Base-by-base conservation (phyloP, 2,329 filamentous ascomycete genomes). In the Herpomyces periplanetae region DNA sequence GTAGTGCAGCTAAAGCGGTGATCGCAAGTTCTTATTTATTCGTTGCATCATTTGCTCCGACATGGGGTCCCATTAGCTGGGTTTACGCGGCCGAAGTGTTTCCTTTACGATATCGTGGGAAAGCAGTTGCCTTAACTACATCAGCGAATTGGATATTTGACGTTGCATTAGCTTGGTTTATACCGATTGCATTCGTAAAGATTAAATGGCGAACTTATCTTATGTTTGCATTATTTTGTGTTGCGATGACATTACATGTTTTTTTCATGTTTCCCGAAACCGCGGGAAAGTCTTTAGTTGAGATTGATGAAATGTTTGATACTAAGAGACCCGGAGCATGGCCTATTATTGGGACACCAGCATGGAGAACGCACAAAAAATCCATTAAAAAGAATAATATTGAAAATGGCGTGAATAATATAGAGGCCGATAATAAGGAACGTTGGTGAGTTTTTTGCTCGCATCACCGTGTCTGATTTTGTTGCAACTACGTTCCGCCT, bases 241-340 rank as follows among this genome's bases (percentile, higher is more conserved):
- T 46, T 1, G 44, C 45, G 4, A 62, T 63, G 29, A 55, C 56
- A 15, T 33, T 69, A 19, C 61, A 69, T 33, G 55, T 64, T 30
- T 51, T 52, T 33, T 43, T 71, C 26, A 30, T 71, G 0, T 69
- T 66, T 22, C 60, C 59, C 0, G 63, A 68, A 37, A 69, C 62
- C 0, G 51, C 55, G 15, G 61, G 61, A 6, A 64, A 56, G 37
- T 62, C 60, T 0, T 49, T 73, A 1, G 64, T 73, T 31, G 62
- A 73, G 32, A 58, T 69, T 34, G 61, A 65, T 26, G 51, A 52
- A 7, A 57, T 71, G 26, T 73, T 73, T 32, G 44, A 39, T n/a
- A n/a, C n/a, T n/a, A n/a, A n/a, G n/a, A 18, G 29, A 31, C 21
- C 31, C 32, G 3, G 25, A 11, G 7, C 34, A 34, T 10, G 28